Base-by-base conservation (phyloP, 2,329 filamentous ascomycete species). In the Ophiostoma ips region DNA sequence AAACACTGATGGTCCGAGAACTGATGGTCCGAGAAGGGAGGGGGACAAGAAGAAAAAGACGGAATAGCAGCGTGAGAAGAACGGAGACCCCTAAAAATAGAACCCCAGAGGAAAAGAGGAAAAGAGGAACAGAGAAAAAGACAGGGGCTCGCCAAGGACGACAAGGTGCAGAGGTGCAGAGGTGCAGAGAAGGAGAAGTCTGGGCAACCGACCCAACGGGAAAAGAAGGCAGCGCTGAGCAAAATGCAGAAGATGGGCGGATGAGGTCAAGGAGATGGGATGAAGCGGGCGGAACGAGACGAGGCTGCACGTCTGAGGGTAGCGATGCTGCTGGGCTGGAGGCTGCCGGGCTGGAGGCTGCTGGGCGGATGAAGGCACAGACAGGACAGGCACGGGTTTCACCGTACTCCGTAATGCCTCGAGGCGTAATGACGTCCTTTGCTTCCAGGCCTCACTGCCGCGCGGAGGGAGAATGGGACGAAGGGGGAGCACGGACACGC, bases 11-110 rank as follows among this genome's bases (percentile, higher is more conserved):
- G 44, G 18, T 33, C 19, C 19, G 38, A 41, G 21, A 41, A n/a
- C n/a, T n/a, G n/a, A n/a, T n/a, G n/a, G n/a, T 8, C 16, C 18
- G 37, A 21, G 37, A 40, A 70, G 58, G 71, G 64, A 53, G 70
- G 65, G 49, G 56, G 58, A 47, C 19, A 43, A 43, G 41, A 16
- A 34, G 24, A n/a, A n/a, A 16, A 15, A 47, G 15, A 43, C 30
- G 40, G 24, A 43, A 21, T 43, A 43, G 40, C 24, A 43, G 8
- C 24, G 24, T 30, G 40, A 21, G 15, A 10, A 43, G 41, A 37
- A 44, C 15, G 48, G 38, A 43, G 38, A n/a, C 33, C 46, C 47
- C 50, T 50, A 49, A 49, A 49, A 52, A 52, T 49, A 52, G 50
- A 52, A 49, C 41, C 21, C n/a, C n/a, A n/a, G n/a, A n/a, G n/a